Base-by-base conservation (phyloP, 371 early-diverging fungal genomes). In the Mortierella sp. region DNA sequence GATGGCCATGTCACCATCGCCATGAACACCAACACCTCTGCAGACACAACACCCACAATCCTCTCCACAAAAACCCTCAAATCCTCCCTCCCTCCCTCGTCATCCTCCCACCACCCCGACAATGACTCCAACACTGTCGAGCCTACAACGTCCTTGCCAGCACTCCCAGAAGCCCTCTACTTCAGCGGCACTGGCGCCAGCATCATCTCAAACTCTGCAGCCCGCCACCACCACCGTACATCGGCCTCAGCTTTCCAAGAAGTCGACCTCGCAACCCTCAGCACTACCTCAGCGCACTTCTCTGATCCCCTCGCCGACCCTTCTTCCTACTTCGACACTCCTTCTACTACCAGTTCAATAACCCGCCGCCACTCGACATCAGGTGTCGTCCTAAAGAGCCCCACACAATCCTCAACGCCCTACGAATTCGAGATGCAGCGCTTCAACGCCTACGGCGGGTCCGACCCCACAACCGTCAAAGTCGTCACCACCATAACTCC, bases 361-460 rank as follows among this genome's bases (percentile, higher is more conserved):
- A n/a, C n/a, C n/a, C n/a, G n/a, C n/a, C 2, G 65, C 65, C 43
- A 64, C 69, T 0, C 11, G n/a, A n/a, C 47, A 24, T 13, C 31
- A 31, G 48, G 67, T 6, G 71, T 76, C 61, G 66, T 61, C 2
- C 45, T 76, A 11, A 71, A 76, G 41, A 76, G 77, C 16, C 71
- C 71, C 3, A 61, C 61, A 0, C 7, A 9, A 22, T 5, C 6
- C 10, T 61, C 61, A 10, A 34, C 34, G 2, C 61, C 61, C 22
- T 67, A 24, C 31, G 70, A 31, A 41, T 66, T 76, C 16, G 77
- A 76, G 63, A 66, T 76, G 71, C 50, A 76, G 26, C 11, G 58
- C 0, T 71, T 76, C 41, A 48, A 61, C 34, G 61, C 61, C 37
- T 61, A 61, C 39, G 61, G 37, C 37, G 61, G 37, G 3, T 61